Base-by-base conservation (phyloP, 2,329 filamentous ascomycete species). In the Ophiostoma himal-ulmi region DNA sequence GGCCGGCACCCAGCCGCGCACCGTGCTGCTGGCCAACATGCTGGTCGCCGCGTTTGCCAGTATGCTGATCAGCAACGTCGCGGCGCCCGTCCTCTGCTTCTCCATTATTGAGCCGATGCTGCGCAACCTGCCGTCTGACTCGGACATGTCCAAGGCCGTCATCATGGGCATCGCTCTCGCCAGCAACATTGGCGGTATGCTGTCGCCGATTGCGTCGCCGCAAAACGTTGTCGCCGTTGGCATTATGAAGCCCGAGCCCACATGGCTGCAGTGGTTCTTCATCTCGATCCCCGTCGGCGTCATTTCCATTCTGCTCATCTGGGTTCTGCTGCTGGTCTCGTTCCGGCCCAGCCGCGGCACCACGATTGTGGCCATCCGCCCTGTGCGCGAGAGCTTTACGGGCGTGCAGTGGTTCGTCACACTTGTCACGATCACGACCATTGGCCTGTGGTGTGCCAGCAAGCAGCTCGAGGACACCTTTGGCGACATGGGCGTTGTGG, bases 51-150 rank as follows among this genome's bases (percentile, higher is more conserved):
- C 95, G 77, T 96, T 99, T 78, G 91, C 96, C 10, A 97, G 93
- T 76, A 99, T 99, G 95, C 93, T 96, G 84, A 98, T 99, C 77
- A 97, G 93, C 81, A 99, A 99, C 75, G 96, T 99, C 37, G 95
- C 95, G 1, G 94, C 96, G 1, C 95, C 95, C 0, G 95, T 99
- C 11, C 85, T 99, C 52, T 99, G 95, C 83, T 98, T 96, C 80
- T 96, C 93, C 26, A 97, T 99, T 76, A 96, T 99, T 72, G 94
- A 97, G 89, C 95, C 96, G 3, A 93, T 99, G 82, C 86, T 99
- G 37, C 92, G 95, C 72, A 99, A 97, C 73, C 85, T 99, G 44
- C 91, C 94, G 0, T 86, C 91, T 0, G 94, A 95, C 76, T 97
- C 93, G 20, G 86, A 90, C 79, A 98, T 98, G 89, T 93, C 93